A percentile compares a stretch with the other conserved stretches of the same genome.
phyloP scores from a whole-genome alignment of 2,329 filamentous ascomycete species.

The Trichoderma sp. region DNA sequence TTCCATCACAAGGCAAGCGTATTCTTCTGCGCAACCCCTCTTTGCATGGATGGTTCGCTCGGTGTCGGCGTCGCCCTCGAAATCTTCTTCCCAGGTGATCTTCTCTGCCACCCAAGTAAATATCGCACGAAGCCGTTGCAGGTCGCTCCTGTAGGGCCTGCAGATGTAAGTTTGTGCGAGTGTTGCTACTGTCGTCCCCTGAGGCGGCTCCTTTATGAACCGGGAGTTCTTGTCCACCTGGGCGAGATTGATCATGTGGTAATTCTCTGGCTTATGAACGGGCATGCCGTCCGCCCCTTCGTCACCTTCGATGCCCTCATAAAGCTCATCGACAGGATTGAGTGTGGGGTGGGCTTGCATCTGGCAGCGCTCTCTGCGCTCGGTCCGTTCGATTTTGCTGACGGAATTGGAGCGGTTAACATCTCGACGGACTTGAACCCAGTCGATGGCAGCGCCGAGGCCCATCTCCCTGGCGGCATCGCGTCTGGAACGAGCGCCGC shows the following conservation, averaged over 20 bases:
- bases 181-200: conserved; percentile 75
- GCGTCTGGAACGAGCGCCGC: conserved; percentile 38
- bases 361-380: conserved; percentile 84
- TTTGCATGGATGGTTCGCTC: conserved; percentile 80
- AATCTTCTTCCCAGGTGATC: conserved; percentile 92
- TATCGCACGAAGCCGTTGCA: conserved; percentile 88
- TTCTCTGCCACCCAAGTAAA: conserved; percentile 98
- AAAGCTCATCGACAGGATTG: conserved; percentile 84
- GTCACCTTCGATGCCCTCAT: conserved; percentile 82
- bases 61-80: conserved; percentile 80
- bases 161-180: conserved; percentile 91
- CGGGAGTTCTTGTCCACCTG: conserved; percentile 95
- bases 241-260: conserved; percentile 72
- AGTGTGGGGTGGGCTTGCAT: conserved; percentile 91
- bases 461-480: conserved; percentile 70
- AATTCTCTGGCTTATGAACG: conserved; percentile 79
- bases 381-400: conserved; percentile 80
- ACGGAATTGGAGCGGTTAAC: conserved; percentile 93
- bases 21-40: conserved; percentile 83
- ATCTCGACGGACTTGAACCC: conserved; percentile 96
- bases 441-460: conserved; percentile 65
- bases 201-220: conserved; percentile 80
- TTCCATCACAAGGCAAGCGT: conserved; percentile 81
- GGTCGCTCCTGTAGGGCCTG: conserved; percentile 88
- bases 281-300: conserved; percentile 83